These are phyloP conservation scores for Chytriomyces hyalinus DNA, from an alignment of 192 early-diverging fungal genomes.

Conservation along the genomic window DNA sequence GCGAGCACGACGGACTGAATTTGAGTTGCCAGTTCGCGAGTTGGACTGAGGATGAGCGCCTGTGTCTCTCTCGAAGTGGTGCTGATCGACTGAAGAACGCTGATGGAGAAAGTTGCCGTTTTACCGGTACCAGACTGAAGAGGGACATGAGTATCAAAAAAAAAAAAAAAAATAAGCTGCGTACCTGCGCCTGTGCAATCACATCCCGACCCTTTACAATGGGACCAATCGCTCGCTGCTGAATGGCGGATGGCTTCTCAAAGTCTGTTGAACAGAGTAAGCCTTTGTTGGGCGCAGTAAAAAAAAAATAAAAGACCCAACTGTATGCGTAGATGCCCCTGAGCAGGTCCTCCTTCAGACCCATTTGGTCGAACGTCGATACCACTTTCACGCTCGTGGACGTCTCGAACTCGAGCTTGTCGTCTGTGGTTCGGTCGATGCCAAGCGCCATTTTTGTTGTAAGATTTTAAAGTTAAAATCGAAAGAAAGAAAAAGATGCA, in stretches of 20 bases:
- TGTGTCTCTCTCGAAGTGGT: constrained; percentile 88
- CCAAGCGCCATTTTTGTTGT: constrained; percentile 1
- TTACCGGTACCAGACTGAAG: constrained; percentile 97
- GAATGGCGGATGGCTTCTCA: constrained; percentile 97
- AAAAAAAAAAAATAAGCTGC: no score
- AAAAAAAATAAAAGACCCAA: constrained; percentile 27
- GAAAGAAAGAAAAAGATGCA: no score
- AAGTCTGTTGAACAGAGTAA: constrained; percentile 45
- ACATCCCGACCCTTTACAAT: constrained; percentile 96
- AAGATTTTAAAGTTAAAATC: no score
- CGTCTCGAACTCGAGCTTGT: constrained; percentile 71
- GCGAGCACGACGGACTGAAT: constrained; percentile 92
- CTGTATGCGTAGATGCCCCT: constrained; percentile 98
- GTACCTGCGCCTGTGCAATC: constrained; percentile 96
- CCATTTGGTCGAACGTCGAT: constrained; percentile 89
- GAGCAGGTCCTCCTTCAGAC: constrained; percentile 93
- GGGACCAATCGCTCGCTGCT: constrained; percentile 94
- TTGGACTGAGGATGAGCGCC: constrained; percentile 91
- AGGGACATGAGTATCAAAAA: not conserved
- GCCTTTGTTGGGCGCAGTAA: not conserved
- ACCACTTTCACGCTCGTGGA: constrained; percentile 85
- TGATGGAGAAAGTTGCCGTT: constrained; percentile 96
- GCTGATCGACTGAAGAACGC: constrained; percentile 88
- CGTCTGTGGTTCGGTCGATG: constrained; percentile 27
- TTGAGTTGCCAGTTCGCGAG: constrained; percentile 94